These are phyloP conservation scores for Dovyalis caffra DNA, from an alignment of 345 rosid genomes.

Conservation along the genomic window DNA sequence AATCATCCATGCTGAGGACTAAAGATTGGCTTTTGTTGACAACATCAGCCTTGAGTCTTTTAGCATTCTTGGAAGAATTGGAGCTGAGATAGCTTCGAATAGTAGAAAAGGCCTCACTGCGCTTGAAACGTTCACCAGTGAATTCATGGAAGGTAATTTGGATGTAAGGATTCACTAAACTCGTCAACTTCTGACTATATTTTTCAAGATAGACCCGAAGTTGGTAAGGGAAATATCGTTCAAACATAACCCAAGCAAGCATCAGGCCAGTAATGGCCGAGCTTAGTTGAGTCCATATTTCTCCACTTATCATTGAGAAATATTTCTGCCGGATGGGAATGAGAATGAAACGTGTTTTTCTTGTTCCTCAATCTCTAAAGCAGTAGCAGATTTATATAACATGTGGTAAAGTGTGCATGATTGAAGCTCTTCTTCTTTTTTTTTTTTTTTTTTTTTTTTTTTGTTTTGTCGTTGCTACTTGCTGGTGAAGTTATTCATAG, in stretches of 20 bases:
- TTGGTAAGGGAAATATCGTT: not conserved
- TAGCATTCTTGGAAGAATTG: not conserved
- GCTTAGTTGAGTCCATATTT: not conserved
- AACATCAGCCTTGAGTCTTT: slow-evolving; percentile 5
- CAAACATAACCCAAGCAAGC: slow-evolving; percentile 1
- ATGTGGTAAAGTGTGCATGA: not conserved
- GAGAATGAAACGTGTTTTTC: not conserved
- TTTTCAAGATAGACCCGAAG: not conserved
- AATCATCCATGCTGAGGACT: slow-evolving; percentile 14
- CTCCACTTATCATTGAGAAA: not conserved
- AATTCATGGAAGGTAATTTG: slow-evolving; percentile 8
- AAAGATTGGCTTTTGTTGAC: not conserved
- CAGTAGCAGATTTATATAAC: not conserved
- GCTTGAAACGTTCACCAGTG: not conserved
- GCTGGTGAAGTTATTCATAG: not conserved
- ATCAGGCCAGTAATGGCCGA: not conserved
- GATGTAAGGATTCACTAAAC: not conserved
- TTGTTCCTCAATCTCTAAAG: not conserved
- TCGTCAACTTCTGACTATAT: not conserved
- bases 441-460: too few species aligned
- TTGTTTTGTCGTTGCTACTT: too few species aligned
- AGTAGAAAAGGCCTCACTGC: not conserved
- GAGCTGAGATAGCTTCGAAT: not conserved
- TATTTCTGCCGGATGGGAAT: not conserved
- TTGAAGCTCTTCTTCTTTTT: too few species aligned